Evolutionary conservation across 495 filamentous ascomycete genomes (phyloP).

Genomic region (Daldinia concentrica): DNA sequence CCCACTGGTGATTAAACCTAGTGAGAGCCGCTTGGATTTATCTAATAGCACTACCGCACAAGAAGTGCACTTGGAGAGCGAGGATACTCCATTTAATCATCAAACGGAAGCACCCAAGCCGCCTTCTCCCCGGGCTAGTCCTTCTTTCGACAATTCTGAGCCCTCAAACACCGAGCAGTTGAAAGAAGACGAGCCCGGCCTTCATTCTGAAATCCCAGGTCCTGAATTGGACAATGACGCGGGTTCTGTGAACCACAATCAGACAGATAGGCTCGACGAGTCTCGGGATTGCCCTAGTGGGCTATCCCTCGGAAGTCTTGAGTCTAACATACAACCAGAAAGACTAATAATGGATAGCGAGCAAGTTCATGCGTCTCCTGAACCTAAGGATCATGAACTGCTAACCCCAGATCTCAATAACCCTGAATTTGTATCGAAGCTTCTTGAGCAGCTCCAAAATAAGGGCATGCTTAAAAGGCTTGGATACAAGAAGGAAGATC

Average conservation of each 20-base stretch:
- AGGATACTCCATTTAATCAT: conserved; percentile 2
- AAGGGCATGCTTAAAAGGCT: conserved; percentile 43
- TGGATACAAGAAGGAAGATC: conserved; percentile 46
- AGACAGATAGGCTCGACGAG: conserved; percentile 4
- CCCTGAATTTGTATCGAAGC: conserved; percentile 7
- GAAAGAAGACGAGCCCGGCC: background rate
- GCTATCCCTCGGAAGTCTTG: background rate
- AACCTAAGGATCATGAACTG: background rate
- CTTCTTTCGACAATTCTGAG: background rate
- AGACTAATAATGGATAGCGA: conserved; percentile 5
- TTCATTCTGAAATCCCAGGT: conserved; percentile 1
- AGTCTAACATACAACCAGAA: conserved; percentile 9
- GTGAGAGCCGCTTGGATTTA: background rate
- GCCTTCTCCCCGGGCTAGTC: conserved; percentile 1
- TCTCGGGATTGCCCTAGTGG: conserved; percentile 4
- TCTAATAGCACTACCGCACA: background rate
- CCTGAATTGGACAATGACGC: conserved; percentile 1
- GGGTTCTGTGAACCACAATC: background rate
- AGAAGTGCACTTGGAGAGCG: background rate
- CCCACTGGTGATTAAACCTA: conserved; percentile 7
- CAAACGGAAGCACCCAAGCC: conserved; percentile 9
- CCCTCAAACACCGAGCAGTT: background rate
- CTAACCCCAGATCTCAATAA: conserved; percentile 6
- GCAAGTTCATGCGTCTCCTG: background rate
- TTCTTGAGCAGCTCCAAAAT: conserved; percentile 35